Evolutionary conservation across 2,329 filamentous ascomycete species (phyloP), one percentile per base, ranked within the genome.

Genomic region (Colletotrichum eleusines): DNA sequence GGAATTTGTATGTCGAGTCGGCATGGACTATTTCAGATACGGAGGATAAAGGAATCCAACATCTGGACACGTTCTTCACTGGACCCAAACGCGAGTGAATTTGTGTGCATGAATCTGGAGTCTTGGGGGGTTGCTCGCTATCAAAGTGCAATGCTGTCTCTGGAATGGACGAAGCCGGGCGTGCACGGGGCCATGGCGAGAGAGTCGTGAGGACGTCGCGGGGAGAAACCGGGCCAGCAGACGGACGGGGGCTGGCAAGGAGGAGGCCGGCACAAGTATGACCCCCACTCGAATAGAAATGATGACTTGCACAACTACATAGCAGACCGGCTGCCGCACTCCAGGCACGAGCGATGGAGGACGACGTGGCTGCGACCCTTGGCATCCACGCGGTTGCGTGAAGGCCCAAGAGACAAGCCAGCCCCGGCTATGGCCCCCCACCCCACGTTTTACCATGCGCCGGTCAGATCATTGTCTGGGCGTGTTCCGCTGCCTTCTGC

Each of bases 31-130:
- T 6, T 38, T 12, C 20, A 35, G 54, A 57, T 16, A 5, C n/a
- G 14, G 16, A n/a, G 33, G 35, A 46, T 50, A 14, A 14, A 26
- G 53, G 31, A 31, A 48, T 40, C n/a, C n/a, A 23, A 16, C 51
- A 65, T 38, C 42, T 58, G 38, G 51, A 57, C 31, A 31, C 33
- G 40, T 20, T 16, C 38, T 28, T 20, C 8, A 20, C 9, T 11
- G n/a, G 51, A 16, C 9, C 20, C 46, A 16, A 46, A 50, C 51
- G n/a, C 31, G 53, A 48, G 31, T 38, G 60, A 59, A n/a, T 35
- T 14, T 20, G 63, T 20, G 63, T 66, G 66, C 46, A 66, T 60
- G 54, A 55, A 54, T 48, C 54, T 48, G 66, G 66, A 66, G 54
- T 60, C 54, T 69, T 38, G 46, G 55, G n/a, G 40, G 18, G 20